Evolutionary conservation across 345 rosid genomes (phyloP).

Genomic region (Stellera chamaejasme): DNA sequence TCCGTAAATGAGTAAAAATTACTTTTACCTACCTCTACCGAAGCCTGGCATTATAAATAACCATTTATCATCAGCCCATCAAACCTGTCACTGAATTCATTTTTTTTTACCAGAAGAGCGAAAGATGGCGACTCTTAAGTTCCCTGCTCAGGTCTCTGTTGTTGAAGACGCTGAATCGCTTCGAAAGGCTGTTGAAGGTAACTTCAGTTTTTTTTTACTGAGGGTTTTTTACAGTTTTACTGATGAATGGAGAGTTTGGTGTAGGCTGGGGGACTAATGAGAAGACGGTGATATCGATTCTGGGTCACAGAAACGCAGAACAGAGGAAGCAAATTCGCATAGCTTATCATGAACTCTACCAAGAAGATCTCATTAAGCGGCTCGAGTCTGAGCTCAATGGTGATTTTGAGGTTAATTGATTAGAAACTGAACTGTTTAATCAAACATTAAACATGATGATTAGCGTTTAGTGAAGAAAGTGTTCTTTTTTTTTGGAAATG

Average conservation of each 20-base stretch:
- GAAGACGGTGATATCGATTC: slow-evolving; percentile 32
- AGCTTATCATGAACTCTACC: slow-evolving; percentile 32
- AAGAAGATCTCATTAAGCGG: slow-evolving; percentile 49
- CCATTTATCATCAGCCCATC: not conserved
- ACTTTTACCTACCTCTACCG: not conserved
- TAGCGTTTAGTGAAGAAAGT: not conserved
- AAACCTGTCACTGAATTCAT: not conserved
- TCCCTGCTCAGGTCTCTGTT: slow-evolving; percentile 24
- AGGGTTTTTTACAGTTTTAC: not conserved
- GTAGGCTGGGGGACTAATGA: slow-evolving; percentile 54
- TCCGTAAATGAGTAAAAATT: not conserved
- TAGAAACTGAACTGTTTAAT: not conserved
- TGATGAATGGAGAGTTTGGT: not conserved
- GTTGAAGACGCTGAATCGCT: slow-evolving; percentile 39
- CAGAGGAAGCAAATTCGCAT: slow-evolving; percentile 46
- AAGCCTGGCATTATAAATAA: not conserved
- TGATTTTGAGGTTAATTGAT: slow-evolving; percentile 29
- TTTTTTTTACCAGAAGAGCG: not conserved
- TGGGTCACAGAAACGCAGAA: slow-evolving; percentile 45
- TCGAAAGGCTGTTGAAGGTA: slow-evolving; percentile 33
- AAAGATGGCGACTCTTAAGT: slow-evolving; percentile 31
- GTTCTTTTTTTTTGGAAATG: not conserved
- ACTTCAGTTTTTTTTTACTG: not conserved
- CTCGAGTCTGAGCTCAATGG: slow-evolving; percentile 58
- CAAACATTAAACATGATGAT: not conserved